Conservation (phyloP, 106 monocot species). For the Cymbidium sinense region DNA sequence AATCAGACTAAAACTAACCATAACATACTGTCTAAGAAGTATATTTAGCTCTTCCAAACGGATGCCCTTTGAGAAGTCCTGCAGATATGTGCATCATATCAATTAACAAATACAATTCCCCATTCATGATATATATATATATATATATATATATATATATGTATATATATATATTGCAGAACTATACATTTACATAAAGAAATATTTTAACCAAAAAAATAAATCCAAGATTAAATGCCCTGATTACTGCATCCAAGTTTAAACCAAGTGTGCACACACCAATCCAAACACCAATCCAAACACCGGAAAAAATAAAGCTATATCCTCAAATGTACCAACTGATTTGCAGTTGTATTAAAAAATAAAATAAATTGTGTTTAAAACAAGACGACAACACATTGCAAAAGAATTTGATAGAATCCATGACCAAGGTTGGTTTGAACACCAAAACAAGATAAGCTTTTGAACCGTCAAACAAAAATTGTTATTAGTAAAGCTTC, state of each 20-base stretch:
- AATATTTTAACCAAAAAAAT: not conserved
- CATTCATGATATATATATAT: too few species aligned
- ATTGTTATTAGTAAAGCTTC: not conserved
- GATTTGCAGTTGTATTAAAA: not conserved
- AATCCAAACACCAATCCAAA: not conserved
- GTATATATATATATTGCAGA: not conserved
- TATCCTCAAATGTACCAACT: not conserved
- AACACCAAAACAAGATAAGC: not conserved
- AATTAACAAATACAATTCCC: not conserved
- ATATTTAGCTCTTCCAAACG: slow-evolving; percentile 92
- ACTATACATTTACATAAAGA: not conserved
- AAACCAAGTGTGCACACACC: not conserved
- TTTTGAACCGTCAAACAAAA: not conserved
- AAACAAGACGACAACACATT: not conserved
- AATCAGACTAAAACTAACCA: slow-evolving; percentile 46
- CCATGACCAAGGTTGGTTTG: not conserved
- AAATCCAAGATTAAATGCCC: not conserved
- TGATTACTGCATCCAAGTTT: not conserved
- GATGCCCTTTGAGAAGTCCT: slow-evolving; percentile 91
- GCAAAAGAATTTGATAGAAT: not conserved
- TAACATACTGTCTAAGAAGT: slow-evolving; percentile 70
- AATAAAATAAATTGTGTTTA: not conserved
- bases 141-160: not conserved
- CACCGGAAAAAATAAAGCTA: not conserved
- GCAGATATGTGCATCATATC: slow-evolving; percentile 14